phyloP scores from a whole-genome alignment of 2,329 filamentous ascomycete genomes.

The Neurospora sp. region DNA sequence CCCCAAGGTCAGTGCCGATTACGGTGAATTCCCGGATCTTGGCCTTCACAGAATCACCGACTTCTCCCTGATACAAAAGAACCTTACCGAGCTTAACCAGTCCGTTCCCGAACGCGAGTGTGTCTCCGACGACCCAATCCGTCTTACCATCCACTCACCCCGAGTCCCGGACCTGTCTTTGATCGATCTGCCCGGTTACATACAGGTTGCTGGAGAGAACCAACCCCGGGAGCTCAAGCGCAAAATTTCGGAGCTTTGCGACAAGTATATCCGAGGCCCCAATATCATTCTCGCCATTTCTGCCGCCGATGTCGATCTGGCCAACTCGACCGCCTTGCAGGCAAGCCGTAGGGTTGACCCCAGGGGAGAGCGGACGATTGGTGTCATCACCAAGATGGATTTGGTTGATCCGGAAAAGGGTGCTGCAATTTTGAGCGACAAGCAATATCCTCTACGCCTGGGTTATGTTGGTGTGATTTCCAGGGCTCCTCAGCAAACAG shows the following conservation, averaged over 20 bases:
- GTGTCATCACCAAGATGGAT: slow-evolving; percentile 99
- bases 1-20: slow-evolving; percentile 75
- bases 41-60: slow-evolving; percentile 84
- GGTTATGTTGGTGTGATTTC: slow-evolving; percentile 95
- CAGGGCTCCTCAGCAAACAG: slow-evolving; percentile 57
- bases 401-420: slow-evolving; percentile 79
- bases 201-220: slow-evolving; percentile 85
- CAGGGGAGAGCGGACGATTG: slow-evolving; percentile 89
- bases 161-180: slow-evolving; percentile 91
- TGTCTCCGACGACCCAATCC: slow-evolving; percentile 93
- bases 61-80: slow-evolving; percentile 85
- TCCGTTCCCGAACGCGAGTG: slow-evolving; percentile 86
- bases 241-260: slow-evolving; percentile 90
- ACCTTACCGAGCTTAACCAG: slow-evolving; percentile 86
- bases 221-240: slow-evolving; percentile 88
- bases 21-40: slow-evolving; percentile 90
- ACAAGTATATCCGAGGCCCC: slow-evolving; percentile 94
- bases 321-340: slow-evolving; percentile 86
- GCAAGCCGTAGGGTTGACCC: slow-evolving; percentile 89
- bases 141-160: slow-evolving; percentile 88
- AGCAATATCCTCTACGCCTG: slow-evolving; percentile 87
- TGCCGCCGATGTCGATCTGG: slow-evolving; percentile 91
- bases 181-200: slow-evolving; percentile 94
- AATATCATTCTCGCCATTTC: slow-evolving; percentile 97
- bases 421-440: slow-evolving; percentile 68